Percentiles rank a stretch among this genome's conserved stretches.
phyloP scores from a whole-genome alignment of 768 basidiomycete species.

The Coprinopsis marcescibilis region DNA sequence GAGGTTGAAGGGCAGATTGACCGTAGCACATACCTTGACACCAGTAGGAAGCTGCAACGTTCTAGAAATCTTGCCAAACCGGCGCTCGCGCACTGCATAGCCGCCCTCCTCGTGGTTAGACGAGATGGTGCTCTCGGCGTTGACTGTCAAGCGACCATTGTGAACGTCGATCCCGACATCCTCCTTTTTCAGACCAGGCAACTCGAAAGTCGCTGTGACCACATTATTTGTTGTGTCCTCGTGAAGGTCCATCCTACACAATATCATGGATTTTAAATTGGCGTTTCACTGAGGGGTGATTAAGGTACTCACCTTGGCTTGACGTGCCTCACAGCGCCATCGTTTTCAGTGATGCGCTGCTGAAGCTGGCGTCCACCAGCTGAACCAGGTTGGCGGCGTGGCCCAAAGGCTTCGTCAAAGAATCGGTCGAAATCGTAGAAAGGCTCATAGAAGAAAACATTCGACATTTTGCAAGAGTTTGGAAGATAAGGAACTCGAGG shows the following conservation, averaged over 20 bases:
- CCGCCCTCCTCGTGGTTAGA: slow-evolving; percentile 28
- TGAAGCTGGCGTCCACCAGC: slow-evolving; percentile 7
- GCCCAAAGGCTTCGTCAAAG: slow-evolving; percentile 25
- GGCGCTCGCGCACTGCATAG: slow-evolving; percentile 37
- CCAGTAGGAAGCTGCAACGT: slow-evolving; percentile 40
- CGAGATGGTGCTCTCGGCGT: slow-evolving; percentile 38
- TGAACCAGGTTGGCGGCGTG: slow-evolving; percentile 10
- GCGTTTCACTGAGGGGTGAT: not conserved
- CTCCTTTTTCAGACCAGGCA: too few relatives aligned
- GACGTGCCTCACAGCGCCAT: slow-evolving; percentile 14
- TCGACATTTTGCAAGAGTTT: not conserved
- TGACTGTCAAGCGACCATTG: slow-evolving; percentile 42
- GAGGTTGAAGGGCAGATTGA: too few relatives aligned
- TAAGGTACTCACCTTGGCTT: slow-evolving; percentile 25
- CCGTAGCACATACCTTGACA: slow-evolving; percentile 33
- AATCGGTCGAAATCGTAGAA: slow-evolving; percentile 35
- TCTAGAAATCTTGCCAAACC: slow-evolving; percentile 34
- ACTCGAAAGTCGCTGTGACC: slow-evolving; percentile 47
- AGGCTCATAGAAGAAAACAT: slow-evolving; percentile 27
- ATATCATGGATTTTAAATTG: not conserved
- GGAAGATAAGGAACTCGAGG: not conserved
- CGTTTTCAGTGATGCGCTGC: slow-evolving; percentile 6
- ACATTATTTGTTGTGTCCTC: slow-evolving; percentile 36
- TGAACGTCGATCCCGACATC: slow-evolving; percentile 42
- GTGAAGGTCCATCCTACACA: slow-evolving; percentile 40